These are phyloP conservation scores for Apiosordaria backusii DNA, from an alignment of 495 filamentous ascomycete genomes.

Conservation along the genomic window DNA sequence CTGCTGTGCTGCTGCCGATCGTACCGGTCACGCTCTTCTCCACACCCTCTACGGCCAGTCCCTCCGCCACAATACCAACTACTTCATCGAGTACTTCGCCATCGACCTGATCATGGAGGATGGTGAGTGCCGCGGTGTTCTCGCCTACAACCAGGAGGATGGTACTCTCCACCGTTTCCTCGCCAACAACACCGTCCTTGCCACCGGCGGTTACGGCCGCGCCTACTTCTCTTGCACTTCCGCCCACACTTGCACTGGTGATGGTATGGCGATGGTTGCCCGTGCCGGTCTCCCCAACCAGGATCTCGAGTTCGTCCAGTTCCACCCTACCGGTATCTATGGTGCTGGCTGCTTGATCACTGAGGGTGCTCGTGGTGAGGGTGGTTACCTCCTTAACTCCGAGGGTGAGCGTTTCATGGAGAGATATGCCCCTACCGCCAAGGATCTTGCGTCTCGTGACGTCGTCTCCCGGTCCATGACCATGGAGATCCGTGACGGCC, in stretches of 20 bases:
- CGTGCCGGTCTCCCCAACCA: slow-evolving; percentile 97
- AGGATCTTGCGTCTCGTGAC: slow-evolving; percentile 91
- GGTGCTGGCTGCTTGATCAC: slow-evolving; percentile 98
- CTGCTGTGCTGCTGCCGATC: slow-evolving; percentile 89
- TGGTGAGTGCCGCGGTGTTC: slow-evolving; percentile 90
- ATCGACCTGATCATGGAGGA: slow-evolving; percentile 95
- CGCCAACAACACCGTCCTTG: slow-evolving; percentile 91
- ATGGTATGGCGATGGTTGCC: slow-evolving; percentile 98
- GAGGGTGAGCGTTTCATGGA: slow-evolving; percentile 99
- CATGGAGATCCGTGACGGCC: slow-evolving; percentile 92
- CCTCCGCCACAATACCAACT: slow-evolving; percentile 94
- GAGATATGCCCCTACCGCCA: slow-evolving; percentile 93
- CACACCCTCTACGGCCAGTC: slow-evolving; percentile 99
- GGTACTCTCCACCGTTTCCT: slow-evolving; percentile 95
- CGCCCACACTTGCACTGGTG: slow-evolving; percentile 96
- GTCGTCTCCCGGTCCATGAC: slow-evolving; percentile 97
- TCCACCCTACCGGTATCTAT: slow-evolving; percentile 99
- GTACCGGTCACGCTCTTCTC: slow-evolving; percentile 93
- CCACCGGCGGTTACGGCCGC: slow-evolving; percentile 94
- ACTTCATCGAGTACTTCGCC: slow-evolving; percentile 99
- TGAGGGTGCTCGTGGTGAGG: slow-evolving; percentile 96
- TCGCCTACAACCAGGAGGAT: slow-evolving; percentile 97
- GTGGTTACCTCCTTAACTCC: slow-evolving; percentile 92
- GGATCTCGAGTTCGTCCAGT: slow-evolving; percentile 99
- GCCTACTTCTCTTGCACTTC: slow-evolving; percentile 98